Percentiles rank a stretch among this genome's conserved stretches.
These are phyloP conservation scores for Backusella liffmaniae DNA, from an alignment of 192 early-diverging fungal species.

Conservation along the genomic window DNA sequence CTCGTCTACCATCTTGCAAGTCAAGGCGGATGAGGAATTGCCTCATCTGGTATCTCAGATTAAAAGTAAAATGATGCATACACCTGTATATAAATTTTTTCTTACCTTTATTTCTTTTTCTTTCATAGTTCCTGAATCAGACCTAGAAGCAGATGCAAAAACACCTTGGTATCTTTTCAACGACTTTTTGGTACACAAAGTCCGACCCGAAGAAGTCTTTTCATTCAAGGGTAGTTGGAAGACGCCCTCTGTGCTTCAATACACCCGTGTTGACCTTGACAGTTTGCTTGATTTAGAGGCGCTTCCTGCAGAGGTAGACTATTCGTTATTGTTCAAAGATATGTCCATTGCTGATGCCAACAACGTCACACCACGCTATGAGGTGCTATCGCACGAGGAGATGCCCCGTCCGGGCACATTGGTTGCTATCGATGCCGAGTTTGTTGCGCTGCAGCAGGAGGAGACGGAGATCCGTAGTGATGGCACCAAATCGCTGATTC, in stretches of 20 bases:
- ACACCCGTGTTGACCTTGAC: slow-evolving; percentile 55
- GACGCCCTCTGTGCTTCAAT: slow-evolving; percentile 70
- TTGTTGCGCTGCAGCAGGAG: slow-evolving; percentile 84
- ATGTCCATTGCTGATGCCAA: slow-evolving; percentile 61
- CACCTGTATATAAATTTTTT: background rate
- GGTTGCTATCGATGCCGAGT: slow-evolving; percentile 93
- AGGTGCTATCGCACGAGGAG: slow-evolving; percentile 55
- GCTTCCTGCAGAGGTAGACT: slow-evolving; percentile 42
- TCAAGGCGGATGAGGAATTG: slow-evolving; percentile 54
- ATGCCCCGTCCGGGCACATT: slow-evolving; percentile 64
- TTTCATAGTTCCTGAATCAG: slow-evolving; percentile 36
- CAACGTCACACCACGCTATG: slow-evolving; percentile 45
- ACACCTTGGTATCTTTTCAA: slow-evolving; percentile 90
- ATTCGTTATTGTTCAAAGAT: slow-evolving; percentile 54
- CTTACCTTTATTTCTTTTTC: background rate
- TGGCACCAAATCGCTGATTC: slow-evolving; percentile 80
- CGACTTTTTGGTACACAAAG: slow-evolving; percentile 88
- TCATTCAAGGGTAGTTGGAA: slow-evolving; percentile 59
- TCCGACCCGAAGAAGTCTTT: slow-evolving; percentile 62
- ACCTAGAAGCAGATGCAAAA: slow-evolving; percentile 31
- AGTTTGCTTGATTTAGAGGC: slow-evolving; percentile 47
- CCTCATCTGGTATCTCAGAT: slow-evolving; percentile 73
- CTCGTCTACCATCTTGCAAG: slow-evolving; percentile 53
- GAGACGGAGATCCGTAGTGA: slow-evolving; percentile 91
- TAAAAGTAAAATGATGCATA: slow-evolving; percentile 39